Conservation (phyloP, 2,329 filamentous ascomycete species). For the Xylariaceae sp. region DNA sequence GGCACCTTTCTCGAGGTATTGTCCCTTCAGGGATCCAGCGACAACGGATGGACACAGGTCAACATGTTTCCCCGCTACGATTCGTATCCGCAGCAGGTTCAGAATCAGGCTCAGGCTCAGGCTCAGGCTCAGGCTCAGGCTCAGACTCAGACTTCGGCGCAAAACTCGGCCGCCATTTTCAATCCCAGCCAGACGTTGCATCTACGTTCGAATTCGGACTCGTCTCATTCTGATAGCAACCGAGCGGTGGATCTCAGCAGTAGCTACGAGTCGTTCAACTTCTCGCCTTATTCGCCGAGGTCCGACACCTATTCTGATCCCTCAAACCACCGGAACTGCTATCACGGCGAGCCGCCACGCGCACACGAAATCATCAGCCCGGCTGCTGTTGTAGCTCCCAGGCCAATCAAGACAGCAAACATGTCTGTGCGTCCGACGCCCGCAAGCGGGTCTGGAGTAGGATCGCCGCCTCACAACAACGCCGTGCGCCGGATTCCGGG, state of each 20-base stretch:
- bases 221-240: conserved; percentile 62
- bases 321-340: conserved; percentile 55
- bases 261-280: conserved; percentile 72
- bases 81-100: conserved; percentile 50
- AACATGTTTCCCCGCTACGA: conserved; percentile 71
- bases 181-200: conserved; percentile 89
- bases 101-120: conserved; percentile 26
- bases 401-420: conserved; percentile 62
- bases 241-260: conserved; percentile 61
- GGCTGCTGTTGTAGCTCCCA: conserved; percentile 59
- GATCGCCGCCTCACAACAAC: conserved; percentile 54
- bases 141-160: conserved; percentile 38
- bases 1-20: conserved; percentile 80
- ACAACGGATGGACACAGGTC: conserved; percentile 81
- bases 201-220: conserved; percentile 80
- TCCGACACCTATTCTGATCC: conserved; percentile 70
- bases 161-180: conserved; percentile 66
- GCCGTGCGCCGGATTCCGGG: conserved; percentile 62
- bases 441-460: conserved; percentile 54
- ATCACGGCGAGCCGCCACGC: conserved; percentile 50
- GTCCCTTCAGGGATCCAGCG: conserved; percentile 76
- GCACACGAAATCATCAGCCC: conserved; percentile 59
- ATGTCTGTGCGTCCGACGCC: conserved; percentile 56
- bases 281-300: conserved; percentile 75
- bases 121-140: background rate